Evolutionary conservation across 2,329 filamentous ascomycete genomes (phyloP).

Genomic region (Aschersonia sp.): DNA sequence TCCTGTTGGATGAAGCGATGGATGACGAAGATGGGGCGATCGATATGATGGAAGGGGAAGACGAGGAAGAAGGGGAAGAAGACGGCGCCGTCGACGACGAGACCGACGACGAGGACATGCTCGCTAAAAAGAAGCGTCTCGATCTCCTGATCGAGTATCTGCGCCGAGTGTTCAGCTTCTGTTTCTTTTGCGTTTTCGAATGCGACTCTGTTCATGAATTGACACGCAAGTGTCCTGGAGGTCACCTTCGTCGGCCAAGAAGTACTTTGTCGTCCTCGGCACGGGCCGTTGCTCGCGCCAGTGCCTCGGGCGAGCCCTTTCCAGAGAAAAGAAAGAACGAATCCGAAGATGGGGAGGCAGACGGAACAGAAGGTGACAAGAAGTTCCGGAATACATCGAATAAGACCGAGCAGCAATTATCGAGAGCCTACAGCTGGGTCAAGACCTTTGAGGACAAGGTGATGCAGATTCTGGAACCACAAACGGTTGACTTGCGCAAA

Average conservation of each 20-base stretch:
- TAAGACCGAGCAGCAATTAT: slow-evolving; percentile 82
- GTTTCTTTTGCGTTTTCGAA: slow-evolving; percentile 99
- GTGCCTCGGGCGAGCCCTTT: slow-evolving; percentile 69
- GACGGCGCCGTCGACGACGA: slow-evolving; percentile 73
- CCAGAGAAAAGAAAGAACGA: slow-evolving; percentile 67
- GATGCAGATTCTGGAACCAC: slow-evolving; percentile 80
- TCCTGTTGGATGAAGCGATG: slow-evolving; percentile 46
- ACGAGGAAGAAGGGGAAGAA: slow-evolving; percentile 63
- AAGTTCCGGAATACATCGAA: slow-evolving; percentile 55
- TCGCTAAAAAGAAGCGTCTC: slow-evolving; percentile 91
- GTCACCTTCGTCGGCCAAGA: slow-evolving; percentile 85
- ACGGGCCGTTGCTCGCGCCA: slow-evolving; percentile 74
- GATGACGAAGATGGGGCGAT: slow-evolving; percentile 52
- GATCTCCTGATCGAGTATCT: slow-evolving; percentile 94
- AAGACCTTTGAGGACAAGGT: slow-evolving; percentile 98
- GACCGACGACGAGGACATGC: slow-evolving; percentile 74
- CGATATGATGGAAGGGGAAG: slow-evolving; percentile 50
- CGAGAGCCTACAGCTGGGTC: slow-evolving; percentile 96
- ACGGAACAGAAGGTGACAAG: slow-evolving; percentile 42
- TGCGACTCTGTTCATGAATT: slow-evolving; percentile 95
- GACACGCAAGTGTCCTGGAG: slow-evolving; percentile 87
- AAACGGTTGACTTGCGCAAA: slow-evolving; percentile 75
- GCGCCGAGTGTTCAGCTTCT: slow-evolving; percentile 94
- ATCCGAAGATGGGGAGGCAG: slow-evolving; percentile 43
- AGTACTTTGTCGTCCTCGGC: slow-evolving; percentile 72